A percentile compares a stretch with the other conserved stretches of the same genome.
These are phyloP conservation scores for Castanea crenata DNA, from an alignment of 306 rosid species.

Conservation along the genomic window DNA sequence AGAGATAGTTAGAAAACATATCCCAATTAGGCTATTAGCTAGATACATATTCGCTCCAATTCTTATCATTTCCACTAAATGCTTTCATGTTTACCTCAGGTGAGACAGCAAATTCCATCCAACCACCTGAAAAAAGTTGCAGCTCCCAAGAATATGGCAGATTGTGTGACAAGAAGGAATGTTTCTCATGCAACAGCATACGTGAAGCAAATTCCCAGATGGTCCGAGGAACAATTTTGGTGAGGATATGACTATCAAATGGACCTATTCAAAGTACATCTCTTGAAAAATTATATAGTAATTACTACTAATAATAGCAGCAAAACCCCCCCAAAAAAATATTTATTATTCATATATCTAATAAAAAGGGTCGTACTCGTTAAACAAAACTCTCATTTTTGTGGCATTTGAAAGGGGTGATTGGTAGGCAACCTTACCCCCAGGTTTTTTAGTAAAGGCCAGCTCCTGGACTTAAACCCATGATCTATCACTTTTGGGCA, in stretches of 20 bases:
- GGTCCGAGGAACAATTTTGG: constrained; percentile 90
- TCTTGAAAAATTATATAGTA: neutral
- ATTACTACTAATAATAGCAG: neutral
- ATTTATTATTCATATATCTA: constrained; percentile 1
- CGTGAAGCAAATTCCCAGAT: constrained; percentile 76
- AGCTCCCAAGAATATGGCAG: constrained; percentile 50
- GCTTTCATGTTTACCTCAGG: constrained; percentile 50
- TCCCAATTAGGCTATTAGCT: neutral
- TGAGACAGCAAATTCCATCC: constrained; percentile 84
- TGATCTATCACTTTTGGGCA: no score
- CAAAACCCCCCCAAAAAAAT: neutral
- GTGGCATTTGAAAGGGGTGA: no score
- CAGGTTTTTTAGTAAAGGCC: no score
- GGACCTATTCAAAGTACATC: constrained; percentile 1
- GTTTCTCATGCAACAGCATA: constrained; percentile 80
- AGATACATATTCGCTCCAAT: neutral
- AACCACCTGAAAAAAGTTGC: constrained; percentile 79
- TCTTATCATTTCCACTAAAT: constrained; percentile 18
- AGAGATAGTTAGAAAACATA: constrained; percentile 8
- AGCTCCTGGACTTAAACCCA: no score
- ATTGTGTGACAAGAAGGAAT: constrained; percentile 73
- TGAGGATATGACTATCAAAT: constrained; percentile 34
- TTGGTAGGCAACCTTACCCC: no score
- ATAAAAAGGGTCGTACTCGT: no score
- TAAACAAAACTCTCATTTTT: neutral